phyloP scores from a whole-genome alignment of 495 filamentous ascomycete genomes.

The Sphaerosporella brunnea region DNA sequence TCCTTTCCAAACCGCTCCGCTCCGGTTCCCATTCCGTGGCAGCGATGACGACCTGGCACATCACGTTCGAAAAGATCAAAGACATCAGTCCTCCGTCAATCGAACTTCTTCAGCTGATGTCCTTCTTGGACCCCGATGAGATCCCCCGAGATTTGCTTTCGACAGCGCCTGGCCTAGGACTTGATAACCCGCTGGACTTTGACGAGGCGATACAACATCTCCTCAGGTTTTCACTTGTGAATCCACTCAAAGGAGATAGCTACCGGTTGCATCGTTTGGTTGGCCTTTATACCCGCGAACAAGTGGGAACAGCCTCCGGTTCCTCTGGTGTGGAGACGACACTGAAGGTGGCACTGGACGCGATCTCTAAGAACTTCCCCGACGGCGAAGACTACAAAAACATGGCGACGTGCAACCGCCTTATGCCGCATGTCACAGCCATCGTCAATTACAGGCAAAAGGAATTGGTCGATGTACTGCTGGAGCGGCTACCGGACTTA shows the following conservation, averaged over 20 bases:
- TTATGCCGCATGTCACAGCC: background rate
- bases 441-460: background rate
- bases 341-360: background rate
- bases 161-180: background rate
- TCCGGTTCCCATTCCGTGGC: background rate
- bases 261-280: background rate
- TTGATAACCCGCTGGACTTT: background rate
- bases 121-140: background rate
- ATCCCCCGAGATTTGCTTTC: background rate
- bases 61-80: background rate
- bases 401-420: background rate
- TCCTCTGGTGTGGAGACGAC: background rate
- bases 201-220: background rate
- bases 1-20: background rate
- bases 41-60: background rate
- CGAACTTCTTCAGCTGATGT: background rate
- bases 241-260: background rate
- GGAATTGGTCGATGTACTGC: background rate
- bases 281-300: background rate
- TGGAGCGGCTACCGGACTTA: background rate
- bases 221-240: background rate
- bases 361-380: background rate
- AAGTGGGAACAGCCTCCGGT: background rate
- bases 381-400: background rate
- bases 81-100: background rate